Evolutionary conservation across 2,329 filamentous ascomycete genomes (phyloP).

Genomic region (Coniochaeta hoffmannii): DNA sequence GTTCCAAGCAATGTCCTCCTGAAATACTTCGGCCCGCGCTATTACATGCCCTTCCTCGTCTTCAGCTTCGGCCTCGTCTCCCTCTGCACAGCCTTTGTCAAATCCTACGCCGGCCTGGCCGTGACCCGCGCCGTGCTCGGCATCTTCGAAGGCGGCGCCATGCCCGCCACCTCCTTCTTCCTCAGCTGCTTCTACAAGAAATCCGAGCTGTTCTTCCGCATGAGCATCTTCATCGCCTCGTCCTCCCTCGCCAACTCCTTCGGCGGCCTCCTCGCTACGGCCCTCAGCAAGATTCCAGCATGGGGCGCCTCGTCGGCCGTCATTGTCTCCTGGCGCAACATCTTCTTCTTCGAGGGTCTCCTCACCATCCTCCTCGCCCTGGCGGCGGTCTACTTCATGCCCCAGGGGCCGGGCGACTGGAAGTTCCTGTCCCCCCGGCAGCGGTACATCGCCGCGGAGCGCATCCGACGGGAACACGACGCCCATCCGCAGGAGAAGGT

Average conservation of each 20-base stretch:
- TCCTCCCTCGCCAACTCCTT: slow-evolving; percentile 6
- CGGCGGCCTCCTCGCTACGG: slow-evolving; percentile 4
- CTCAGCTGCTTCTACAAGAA: slow-evolving; percentile 8
- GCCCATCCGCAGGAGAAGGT: slow-evolving; percentile 5
- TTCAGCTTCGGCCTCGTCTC: slow-evolving; percentile 7
- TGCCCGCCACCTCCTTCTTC: slow-evolving; percentile 7
- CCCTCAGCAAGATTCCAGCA: slow-evolving; percentile 5
- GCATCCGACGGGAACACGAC: slow-evolving; percentile 6
- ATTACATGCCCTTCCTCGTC: slow-evolving; percentile 7
- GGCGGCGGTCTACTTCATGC: slow-evolving; percentile 4
- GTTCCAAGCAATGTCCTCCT: slow-evolving; percentile 7
- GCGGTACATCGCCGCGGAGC: slow-evolving; percentile 6
- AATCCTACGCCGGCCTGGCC: slow-evolving; percentile 6
- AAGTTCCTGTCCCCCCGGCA: slow-evolving; percentile 4
- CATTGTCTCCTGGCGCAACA: slow-evolving; percentile 6
- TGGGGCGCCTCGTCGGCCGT: slow-evolving; percentile 1
- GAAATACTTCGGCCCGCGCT: slow-evolving; percentile 5
- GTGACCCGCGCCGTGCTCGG: slow-evolving; percentile 5
- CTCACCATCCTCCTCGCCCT: slow-evolving; percentile 4
- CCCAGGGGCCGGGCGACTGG: slow-evolving; percentile 4
- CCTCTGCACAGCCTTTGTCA: slow-evolving; percentile 6
- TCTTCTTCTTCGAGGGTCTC: slow-evolving; percentile 8
- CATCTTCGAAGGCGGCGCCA: slow-evolving; percentile 7
- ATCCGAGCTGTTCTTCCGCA: slow-evolving; percentile 6
- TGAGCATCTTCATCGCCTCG: slow-evolving; percentile 7